phyloP scores from a whole-genome alignment of 441 rosid species.

The Daphne laureola region DNA sequence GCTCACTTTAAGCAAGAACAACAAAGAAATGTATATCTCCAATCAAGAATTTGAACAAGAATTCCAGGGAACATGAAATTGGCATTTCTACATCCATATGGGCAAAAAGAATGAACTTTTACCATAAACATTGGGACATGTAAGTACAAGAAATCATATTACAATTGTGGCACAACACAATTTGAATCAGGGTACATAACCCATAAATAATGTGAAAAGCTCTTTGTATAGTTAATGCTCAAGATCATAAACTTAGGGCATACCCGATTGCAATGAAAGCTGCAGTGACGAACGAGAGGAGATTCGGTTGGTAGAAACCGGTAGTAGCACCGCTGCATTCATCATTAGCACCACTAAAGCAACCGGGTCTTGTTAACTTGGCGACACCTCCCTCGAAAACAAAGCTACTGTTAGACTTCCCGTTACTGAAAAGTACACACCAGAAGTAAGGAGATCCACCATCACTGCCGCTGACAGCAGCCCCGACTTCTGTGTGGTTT shows the following conservation, averaged over 20 bases:
- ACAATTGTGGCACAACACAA: no score
- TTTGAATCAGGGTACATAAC: no score
- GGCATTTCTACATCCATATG: no score
- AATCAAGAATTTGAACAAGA: no score
- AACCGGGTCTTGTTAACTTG: conserved; percentile 46
- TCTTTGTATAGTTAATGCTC: not conserved
- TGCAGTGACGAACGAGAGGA: conserved; percentile 21
- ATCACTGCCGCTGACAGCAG: conserved; percentile 47
- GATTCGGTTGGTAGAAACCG: conserved; percentile 15
- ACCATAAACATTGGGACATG: no score
- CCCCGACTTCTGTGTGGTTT: conserved; percentile 68
- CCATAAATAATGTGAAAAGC: conserved; percentile 11
- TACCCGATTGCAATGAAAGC: conserved; percentile 22
- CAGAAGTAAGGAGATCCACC: conserved; percentile 69
- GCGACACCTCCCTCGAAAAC: conserved; percentile 42
- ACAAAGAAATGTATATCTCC: no score
- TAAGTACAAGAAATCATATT: no score
- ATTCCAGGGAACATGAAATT: no score
- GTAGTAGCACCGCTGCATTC: conserved; percentile 36
- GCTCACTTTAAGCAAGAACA: no score
- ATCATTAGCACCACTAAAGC: conserved; percentile 71
- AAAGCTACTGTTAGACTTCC: conserved; percentile 47
- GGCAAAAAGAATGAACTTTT: no score
- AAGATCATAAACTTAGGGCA: conserved; percentile 30
- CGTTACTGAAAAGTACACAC: conserved; percentile 70